A percentile compares a stretch with the other conserved stretches of the same genome.
These are phyloP conservation scores for Curvularia sp. DNA, from an alignment of 2,329 filamentous ascomycete genomes.

Conservation along the genomic window DNA sequence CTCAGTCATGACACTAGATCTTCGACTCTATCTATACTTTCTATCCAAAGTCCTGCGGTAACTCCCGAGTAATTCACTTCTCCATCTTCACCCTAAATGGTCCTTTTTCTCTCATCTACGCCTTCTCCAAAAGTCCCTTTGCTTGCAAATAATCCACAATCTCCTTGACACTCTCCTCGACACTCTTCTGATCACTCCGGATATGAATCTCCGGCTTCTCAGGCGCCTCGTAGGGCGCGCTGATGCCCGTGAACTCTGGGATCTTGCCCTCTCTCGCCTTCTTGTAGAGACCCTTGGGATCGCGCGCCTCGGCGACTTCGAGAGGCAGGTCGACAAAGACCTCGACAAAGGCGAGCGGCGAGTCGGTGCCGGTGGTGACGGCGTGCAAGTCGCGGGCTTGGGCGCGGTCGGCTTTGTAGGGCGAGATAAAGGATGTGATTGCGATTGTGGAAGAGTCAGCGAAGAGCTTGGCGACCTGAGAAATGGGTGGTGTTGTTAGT, in stretches of 20 bases:
- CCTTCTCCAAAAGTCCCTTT: conserved; percentile 64
- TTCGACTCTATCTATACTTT: not conserved
- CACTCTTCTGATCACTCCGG: conserved; percentile 77
- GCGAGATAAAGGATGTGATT: conserved; percentile 96
- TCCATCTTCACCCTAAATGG: no score
- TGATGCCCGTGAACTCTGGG: conserved; percentile 96
- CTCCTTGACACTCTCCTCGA: conserved; percentile 86
- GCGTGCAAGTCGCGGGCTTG: conserved; percentile 82
- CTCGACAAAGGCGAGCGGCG: conserved; percentile 85
- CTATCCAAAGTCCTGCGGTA: not conserved
- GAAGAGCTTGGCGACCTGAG: conserved; percentile 88
- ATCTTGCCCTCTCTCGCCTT: conserved; percentile 93
- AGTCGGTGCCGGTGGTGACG: conserved; percentile 61
- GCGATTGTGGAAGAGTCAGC: conserved; percentile 87
- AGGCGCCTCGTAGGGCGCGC: conserved; percentile 92
- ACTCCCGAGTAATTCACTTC: not conserved
- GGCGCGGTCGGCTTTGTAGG: conserved; percentile 85
- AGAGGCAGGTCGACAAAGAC: conserved; percentile 92
- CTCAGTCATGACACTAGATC: not conserved
- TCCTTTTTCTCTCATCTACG: not conserved
- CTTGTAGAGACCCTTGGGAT: conserved; percentile 98
- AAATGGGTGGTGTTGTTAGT: not conserved
- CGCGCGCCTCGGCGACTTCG: conserved; percentile 89
- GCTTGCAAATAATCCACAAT: conserved; percentile 81
- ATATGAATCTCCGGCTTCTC: conserved; percentile 86